Base-by-base conservation (phyloP, 1,284 basidiomycete species). In the Ustilago crameri region DNA sequence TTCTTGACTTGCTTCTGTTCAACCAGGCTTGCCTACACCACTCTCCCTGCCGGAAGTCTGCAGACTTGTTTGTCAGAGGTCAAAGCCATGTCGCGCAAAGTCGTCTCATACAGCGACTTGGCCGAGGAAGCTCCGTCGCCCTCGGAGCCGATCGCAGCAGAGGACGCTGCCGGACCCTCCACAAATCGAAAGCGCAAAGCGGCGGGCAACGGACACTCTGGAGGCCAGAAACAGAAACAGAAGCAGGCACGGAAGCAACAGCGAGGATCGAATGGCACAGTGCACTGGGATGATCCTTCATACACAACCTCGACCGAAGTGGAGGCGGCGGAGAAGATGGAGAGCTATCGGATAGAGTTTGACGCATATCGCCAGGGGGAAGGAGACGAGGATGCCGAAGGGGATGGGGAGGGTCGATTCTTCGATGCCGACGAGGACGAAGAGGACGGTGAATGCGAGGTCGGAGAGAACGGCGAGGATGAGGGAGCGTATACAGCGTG, bases 271-370 rank as follows among this genome's bases (percentile, higher is more conserved):
- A 12, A n/a, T n/a, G n/a, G n/a, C n/a, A n/a, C 24, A 20, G 43
- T 65, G 27, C 62, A 65, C 43, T 59, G 62, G 62, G 62, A 65
- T 32, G 62, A 65, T 40, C 62, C 62, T 32, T 41, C 37, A 10
- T 51, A 51, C 38, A 22, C 5, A 3, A 24, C 49, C 8, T 27
- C 47, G 5, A 12, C 46, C 5, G 15, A 17, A 17, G 35, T 37
- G n/a, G 35, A 14, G n/a, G 35, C 15, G 32, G 35, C 5, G 15
- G 35, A 9, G 35, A n/a, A 37, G 35, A n/a, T 9, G 35, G 35
- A 37, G 35, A 15, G 35, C 12, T 45, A 18, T 30, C 30, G 30
- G 35, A 15, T 37, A 9, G 35, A 17, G 35, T 37, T 37, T 5
- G n/a, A 23, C 20, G 41, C 7, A 2, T 18, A 23, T 22, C 17